Evolutionary conservation across 768 basidiomycete genomes (phyloP).

Genomic region (Termitomyces titanicus): DNA sequence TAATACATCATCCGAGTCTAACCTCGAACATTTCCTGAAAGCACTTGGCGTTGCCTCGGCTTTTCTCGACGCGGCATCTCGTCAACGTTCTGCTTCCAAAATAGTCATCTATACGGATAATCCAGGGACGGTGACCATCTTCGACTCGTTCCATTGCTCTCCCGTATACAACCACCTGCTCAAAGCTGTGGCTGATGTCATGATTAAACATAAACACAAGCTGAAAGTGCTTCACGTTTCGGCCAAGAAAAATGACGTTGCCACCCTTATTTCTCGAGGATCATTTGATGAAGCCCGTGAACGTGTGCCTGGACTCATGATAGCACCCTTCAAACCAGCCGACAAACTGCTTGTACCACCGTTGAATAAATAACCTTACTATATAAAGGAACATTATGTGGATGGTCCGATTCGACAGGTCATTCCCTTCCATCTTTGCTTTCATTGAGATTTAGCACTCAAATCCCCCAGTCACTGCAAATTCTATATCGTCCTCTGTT

Average conservation of each 20-base stretch:
- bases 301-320: background rate
- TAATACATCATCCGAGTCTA: background rate
- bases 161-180: background rate
- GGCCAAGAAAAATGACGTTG: background rate
- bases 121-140: background rate
- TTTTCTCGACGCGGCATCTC: background rate
- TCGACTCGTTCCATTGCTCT: background rate
- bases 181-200: background rate
- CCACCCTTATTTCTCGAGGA: background rate
- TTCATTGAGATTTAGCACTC: no score
- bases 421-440: no score
- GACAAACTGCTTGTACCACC: background rate
- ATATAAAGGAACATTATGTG: background rate
- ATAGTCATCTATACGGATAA: conserved; percentile 5
- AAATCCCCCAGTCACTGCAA: no score
- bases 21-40: background rate
- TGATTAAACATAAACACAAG: background rate
- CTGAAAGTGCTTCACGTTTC: background rate
- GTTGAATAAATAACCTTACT: background rate
- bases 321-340: background rate
- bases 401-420: background rate
- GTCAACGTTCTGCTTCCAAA: background rate
- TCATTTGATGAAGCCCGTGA: background rate
- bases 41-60: conserved; percentile 1
- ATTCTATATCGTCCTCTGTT: no score